Conservation (phyloP, 768 basidiomycete genomes). For the Lentinus brumalis region DNA sequence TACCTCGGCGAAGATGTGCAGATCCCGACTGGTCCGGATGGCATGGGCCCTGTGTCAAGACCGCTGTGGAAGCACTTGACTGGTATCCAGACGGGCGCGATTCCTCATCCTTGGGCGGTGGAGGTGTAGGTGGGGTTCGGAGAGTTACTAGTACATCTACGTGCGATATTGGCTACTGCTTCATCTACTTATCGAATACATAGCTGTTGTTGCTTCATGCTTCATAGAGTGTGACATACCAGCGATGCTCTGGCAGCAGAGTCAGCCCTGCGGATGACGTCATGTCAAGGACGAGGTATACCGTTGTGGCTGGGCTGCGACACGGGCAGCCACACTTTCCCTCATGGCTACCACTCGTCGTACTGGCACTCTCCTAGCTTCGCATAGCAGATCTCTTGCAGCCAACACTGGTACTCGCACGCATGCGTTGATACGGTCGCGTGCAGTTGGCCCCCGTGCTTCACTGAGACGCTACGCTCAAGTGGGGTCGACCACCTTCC, state of each 20-base stretch:
- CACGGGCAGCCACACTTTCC: background rate
- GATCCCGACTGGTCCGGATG: slow-evolving; percentile 63
- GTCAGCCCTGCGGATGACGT: background rate
- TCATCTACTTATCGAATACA: background rate
- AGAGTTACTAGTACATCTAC: too few species aligned
- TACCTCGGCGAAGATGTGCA: slow-evolving; percentile 56
- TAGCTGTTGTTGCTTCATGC: background rate
- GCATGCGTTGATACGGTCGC: background rate
- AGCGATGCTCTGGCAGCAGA: background rate
- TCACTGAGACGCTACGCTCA: slow-evolving; percentile 23
- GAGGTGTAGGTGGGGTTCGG: slow-evolving; percentile 31
- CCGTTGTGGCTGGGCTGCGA: too few species aligned
- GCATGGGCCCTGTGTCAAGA: slow-evolving; percentile 70
- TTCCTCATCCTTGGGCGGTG: slow-evolving; percentile 79
- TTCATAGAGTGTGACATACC: too few species aligned
- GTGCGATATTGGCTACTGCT: background rate
- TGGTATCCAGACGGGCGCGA: slow-evolving; percentile 73
- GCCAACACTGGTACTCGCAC: background rate
- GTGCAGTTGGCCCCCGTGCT: background rate
- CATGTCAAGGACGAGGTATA: background rate
- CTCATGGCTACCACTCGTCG: background rate
- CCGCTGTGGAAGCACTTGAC: slow-evolving; percentile 51
- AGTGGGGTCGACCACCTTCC: slow-evolving; percentile 25
- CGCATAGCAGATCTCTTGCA: background rate
- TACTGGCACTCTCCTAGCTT: background rate